A percentile compares a stretch with the other conserved stretches of the same genome.
Conservation (phyloP, 176 grass and related monocot species). For the Juncus effusus region DNA sequence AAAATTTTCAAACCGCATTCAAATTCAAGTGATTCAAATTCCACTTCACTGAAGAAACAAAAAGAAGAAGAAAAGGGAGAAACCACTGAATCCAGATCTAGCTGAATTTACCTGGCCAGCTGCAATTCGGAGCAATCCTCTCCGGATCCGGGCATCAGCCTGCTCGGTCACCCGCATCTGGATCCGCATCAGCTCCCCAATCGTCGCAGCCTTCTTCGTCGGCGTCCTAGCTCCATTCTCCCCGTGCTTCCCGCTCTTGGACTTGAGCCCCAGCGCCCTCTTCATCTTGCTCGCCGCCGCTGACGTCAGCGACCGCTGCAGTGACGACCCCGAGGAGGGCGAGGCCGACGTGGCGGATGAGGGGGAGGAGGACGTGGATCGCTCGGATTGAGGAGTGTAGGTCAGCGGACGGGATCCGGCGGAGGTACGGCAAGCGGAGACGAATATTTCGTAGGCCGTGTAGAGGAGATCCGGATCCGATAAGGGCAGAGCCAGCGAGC, state of each 20-base stretch:
- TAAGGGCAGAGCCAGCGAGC: conserved; percentile 44
- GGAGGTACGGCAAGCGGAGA: conserved; percentile 72
- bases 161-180: conserved; percentile 88
- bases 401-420: conserved; percentile 65
- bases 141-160: conserved; percentile 80
- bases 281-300: conserved; percentile 97
- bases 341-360: conserved; percentile 29
- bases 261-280: conserved; percentile 88
- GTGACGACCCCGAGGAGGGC: conserved; percentile 31
- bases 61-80: neutral
- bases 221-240: conserved; percentile 8
- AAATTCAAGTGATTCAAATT: conserved; percentile 2
- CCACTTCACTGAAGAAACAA: conserved; percentile 5
- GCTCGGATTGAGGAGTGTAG: conserved; percentile 67
- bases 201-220: conserved; percentile 44
- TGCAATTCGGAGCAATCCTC: conserved; percentile 80
- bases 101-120: conserved; percentile 60
- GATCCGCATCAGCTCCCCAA: conserved; percentile 76
- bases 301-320: conserved; percentile 88
- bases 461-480: conserved; percentile 59
- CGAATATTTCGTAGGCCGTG: conserved; percentile 86
- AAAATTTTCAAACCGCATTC: neutral
- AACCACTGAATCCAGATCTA: conserved; percentile 4
- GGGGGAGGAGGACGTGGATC: conserved; percentile 6
- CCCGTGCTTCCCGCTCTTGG: conserved; percentile 55